These are phyloP conservation scores for Candida corydali DNA, from an alignment of 805 yeast genomes.

Conservation along the genomic window DNA sequence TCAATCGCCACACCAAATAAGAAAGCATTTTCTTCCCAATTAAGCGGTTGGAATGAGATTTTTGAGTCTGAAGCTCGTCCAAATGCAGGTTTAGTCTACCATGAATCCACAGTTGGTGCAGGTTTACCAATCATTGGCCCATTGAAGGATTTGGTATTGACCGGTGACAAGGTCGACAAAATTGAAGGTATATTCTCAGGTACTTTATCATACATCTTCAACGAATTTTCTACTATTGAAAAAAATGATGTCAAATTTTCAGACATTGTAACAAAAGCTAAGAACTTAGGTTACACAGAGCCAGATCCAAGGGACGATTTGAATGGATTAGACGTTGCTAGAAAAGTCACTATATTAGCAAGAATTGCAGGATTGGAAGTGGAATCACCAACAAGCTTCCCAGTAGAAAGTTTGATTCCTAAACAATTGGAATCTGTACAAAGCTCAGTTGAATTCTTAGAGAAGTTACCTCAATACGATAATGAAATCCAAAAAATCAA, in stretches of 20 bases:
- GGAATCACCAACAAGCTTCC: slow-evolving; percentile 86
- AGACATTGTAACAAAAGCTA: slow-evolving; percentile 85
- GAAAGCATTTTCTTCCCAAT: slow-evolving; percentile 86
- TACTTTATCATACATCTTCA: slow-evolving; percentile 90
- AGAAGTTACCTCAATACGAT: slow-evolving; percentile 79
- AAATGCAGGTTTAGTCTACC: slow-evolving; percentile 76
- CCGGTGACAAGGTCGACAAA: slow-evolving; percentile 89
- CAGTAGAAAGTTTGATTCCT: slow-evolving; percentile 92
- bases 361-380: slow-evolving; percentile 86
- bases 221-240: slow-evolving; percentile 75
- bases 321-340: slow-evolving; percentile 96
- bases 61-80: slow-evolving; percentile 51
- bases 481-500: slow-evolving; percentile 71
- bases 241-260: slow-evolving; percentile 68
- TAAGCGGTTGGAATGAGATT: slow-evolving; percentile 72
- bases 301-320: slow-evolving; percentile 99
- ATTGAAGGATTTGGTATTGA: slow-evolving; percentile 78
- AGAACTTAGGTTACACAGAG: slow-evolving; percentile 91
- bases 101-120: slow-evolving; percentile 98
- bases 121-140: slow-evolving; percentile 93
- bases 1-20: slow-evolving; percentile 98
- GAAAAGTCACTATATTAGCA: slow-evolving; percentile 95
- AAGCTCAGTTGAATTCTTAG: slow-evolving; percentile 74
- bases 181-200: slow-evolving; percentile 98
- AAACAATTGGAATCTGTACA: slow-evolving; percentile 69